Percentiles rank a stretch among this genome's conserved stretches.
These are phyloP conservation scores for Tylopilus sp. DNA, from an alignment of 768 basidiomycete genomes.

Conservation along the genomic window DNA sequence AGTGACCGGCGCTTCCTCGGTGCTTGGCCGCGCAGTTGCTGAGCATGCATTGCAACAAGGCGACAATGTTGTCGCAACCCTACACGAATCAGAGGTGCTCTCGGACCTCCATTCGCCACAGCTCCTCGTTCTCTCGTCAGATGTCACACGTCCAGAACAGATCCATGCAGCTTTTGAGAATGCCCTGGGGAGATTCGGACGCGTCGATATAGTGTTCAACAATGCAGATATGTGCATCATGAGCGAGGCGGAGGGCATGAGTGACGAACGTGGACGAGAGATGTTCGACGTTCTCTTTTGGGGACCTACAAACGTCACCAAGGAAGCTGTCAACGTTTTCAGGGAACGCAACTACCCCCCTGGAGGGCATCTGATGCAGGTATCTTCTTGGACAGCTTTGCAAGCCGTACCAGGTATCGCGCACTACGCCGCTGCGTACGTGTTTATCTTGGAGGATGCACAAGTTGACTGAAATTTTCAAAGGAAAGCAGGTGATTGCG, in stretches of 20 bases:
- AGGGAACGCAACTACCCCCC: slow-evolving; percentile 37
- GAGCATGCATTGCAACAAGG: slow-evolving; percentile 36
- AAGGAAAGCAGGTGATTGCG: slow-evolving; percentile 26
- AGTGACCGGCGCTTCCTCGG: slow-evolving; percentile 42
- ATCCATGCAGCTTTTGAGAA: slow-evolving; percentile 34
- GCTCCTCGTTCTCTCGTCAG: slow-evolving; percentile 38
- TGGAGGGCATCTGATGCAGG: slow-evolving; percentile 39
- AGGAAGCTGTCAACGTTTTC: slow-evolving; percentile 33
- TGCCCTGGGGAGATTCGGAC: slow-evolving; percentile 36
- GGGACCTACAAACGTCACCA: slow-evolving; percentile 33
- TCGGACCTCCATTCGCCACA: slow-evolving; percentile 29
- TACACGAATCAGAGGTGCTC: slow-evolving; percentile 32
- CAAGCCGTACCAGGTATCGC: slow-evolving; percentile 15
- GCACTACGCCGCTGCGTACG: slow-evolving; percentile 28
- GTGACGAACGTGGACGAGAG: slow-evolving; percentile 31
- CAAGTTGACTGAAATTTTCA: background rate
- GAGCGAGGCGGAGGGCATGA: slow-evolving; percentile 37
- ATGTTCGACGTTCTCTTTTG: slow-evolving; percentile 41
- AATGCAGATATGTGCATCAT: slow-evolving; percentile 36
- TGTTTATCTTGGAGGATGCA: background rate
- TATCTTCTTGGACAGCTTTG: slow-evolving; percentile 29
- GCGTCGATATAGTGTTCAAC: slow-evolving; percentile 44
- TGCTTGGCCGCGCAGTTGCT: slow-evolving; percentile 36
- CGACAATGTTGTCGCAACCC: slow-evolving; percentile 41
- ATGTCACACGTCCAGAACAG: slow-evolving; percentile 34